Conservation (phyloP, 2,329 filamentous ascomycete genomes). For the Calcarisporium arbuscula region DNA sequence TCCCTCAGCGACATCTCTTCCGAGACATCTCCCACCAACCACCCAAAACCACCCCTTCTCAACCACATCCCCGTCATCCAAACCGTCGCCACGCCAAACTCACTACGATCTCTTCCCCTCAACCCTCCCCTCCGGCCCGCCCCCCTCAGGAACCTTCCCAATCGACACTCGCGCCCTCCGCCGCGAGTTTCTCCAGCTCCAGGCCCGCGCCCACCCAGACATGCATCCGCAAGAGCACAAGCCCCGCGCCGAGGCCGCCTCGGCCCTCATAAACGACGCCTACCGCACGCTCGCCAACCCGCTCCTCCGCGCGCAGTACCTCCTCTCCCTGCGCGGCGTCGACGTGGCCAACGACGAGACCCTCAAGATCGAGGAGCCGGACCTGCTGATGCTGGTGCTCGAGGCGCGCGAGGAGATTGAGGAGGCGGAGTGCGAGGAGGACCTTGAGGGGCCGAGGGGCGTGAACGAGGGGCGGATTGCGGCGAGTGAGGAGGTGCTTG, state of each 20-base stretch:
- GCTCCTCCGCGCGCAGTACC: slow-evolving; percentile 78
- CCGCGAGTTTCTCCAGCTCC: slow-evolving; percentile 79
- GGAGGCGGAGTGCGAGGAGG: slow-evolving; percentile 60
- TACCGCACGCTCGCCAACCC: slow-evolving; percentile 80
- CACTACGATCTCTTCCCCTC: slow-evolving; percentile 86
- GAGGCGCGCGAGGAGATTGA: slow-evolving; percentile 74
- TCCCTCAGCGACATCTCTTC: background rate
- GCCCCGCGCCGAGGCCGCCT: slow-evolving; percentile 65
- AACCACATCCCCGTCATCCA: slow-evolving; percentile 4
- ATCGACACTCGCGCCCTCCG: slow-evolving; percentile 67
- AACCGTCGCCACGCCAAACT: slow-evolving; percentile 31
- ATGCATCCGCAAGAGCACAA: slow-evolving; percentile 47
- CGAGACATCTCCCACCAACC: slow-evolving; percentile 6
- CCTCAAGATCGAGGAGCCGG: slow-evolving; percentile 59
- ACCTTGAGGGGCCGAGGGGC: slow-evolving; percentile 50
- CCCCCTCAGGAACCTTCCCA: slow-evolving; percentile 68
- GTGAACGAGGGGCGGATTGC: slow-evolving; percentile 64
- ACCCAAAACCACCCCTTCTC: slow-evolving; percentile 8
- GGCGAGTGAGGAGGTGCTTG: slow-evolving; percentile 57
- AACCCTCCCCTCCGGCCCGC: slow-evolving; percentile 70
- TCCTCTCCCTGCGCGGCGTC: slow-evolving; percentile 66
- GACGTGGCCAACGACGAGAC: slow-evolving; percentile 77
- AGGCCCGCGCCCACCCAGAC: slow-evolving; percentile 72
- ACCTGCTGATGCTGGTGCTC: slow-evolving; percentile 71
- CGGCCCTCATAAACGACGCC: slow-evolving; percentile 80